A percentile compares a stretch with the other conserved stretches of the same genome.
phyloP scores from a whole-genome alignment of 805 yeast genomes.

The Ogataea pilisensis region DNA sequence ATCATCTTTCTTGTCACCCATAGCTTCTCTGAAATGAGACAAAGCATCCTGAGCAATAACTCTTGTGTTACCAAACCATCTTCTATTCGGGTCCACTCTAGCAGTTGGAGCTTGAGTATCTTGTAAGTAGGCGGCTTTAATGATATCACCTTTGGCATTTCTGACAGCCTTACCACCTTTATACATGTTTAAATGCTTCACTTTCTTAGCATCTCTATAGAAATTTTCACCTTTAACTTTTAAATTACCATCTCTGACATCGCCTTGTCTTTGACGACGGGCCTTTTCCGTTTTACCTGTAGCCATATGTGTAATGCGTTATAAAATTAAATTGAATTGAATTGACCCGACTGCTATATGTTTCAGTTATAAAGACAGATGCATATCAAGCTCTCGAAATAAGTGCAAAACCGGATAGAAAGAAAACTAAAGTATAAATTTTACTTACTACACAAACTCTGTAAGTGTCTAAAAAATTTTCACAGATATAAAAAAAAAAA shows the following conservation, averaged over 20 bases:
- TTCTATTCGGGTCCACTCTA: constrained; percentile 90
- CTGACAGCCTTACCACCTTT: constrained; percentile 85
- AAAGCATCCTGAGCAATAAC: constrained; percentile 97
- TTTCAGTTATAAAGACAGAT: too few relatives aligned
- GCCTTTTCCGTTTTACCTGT: constrained; percentile 86
- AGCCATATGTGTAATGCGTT: constrained; percentile 65
- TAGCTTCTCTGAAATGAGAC: constrained; percentile 88
- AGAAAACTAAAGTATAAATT: too few relatives aligned
- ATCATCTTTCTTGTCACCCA: constrained; percentile 80
- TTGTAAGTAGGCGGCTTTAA: constrained; percentile 84
- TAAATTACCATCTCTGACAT: constrained; percentile 81
- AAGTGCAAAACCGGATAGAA: too few relatives aligned
- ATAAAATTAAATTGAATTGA: neutral
- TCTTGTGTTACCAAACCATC: constrained; percentile 97
- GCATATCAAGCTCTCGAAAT: too few relatives aligned
- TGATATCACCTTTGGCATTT: constrained; percentile 82
- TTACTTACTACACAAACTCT: too few relatives aligned
- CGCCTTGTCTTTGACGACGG: constrained; percentile 80
- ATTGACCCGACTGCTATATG: neutral
- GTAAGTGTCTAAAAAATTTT: too few relatives aligned
- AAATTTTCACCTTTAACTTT: constrained; percentile 96
- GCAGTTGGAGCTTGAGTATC: constrained; percentile 85
- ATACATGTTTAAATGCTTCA: constrained; percentile 87
- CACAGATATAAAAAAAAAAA: too few relatives aligned
- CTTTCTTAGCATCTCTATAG: constrained; percentile 90